phyloP scores from a whole-genome alignment of 495 filamentous ascomycete species.

The Pyronema domesticum region DNA sequence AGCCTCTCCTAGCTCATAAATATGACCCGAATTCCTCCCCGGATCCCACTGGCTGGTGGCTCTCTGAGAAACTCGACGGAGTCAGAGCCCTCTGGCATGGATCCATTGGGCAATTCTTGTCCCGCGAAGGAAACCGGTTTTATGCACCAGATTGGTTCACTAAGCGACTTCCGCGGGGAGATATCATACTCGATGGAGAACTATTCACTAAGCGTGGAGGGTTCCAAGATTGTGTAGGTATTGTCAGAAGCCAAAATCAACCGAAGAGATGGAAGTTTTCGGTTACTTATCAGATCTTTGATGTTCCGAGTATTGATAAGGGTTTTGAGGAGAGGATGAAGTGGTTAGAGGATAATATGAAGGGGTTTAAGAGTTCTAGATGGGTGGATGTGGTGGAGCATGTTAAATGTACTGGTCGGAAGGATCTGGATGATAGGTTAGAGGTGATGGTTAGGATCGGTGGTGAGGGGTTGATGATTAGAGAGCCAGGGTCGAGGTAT shows the following conservation, averaged over 20 bases:
- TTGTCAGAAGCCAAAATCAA: slow-evolving; percentile 21
- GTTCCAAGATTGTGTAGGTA: slow-evolving; percentile 24
- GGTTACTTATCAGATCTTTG: slow-evolving; percentile 23
- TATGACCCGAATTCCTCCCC: slow-evolving; percentile 20
- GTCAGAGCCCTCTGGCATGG: slow-evolving; percentile 26
- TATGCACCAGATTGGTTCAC: slow-evolving; percentile 24
- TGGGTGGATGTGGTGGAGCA: slow-evolving; percentile 21
- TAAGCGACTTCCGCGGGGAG: slow-evolving; percentile 17
- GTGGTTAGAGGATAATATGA: slow-evolving; percentile 12
- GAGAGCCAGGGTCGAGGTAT: slow-evolving; percentile 17
- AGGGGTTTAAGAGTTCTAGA: slow-evolving; percentile 8
- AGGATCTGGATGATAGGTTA: slow-evolving; percentile 17
- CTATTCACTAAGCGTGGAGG: slow-evolving; percentile 22
- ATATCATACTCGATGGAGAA: slow-evolving; percentile 20
- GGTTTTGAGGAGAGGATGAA: slow-evolving; percentile 20
- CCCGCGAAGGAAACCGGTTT: slow-evolving; percentile 23
- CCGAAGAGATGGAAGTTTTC: slow-evolving; percentile 23
- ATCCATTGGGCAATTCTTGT: slow-evolving; percentile 9
- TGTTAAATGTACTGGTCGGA: slow-evolving; percentile 7
- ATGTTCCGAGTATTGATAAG: slow-evolving; percentile 14
- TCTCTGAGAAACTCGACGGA: slow-evolving; percentile 24
- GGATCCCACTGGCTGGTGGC: slow-evolving; percentile 16
- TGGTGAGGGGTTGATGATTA: slow-evolving; percentile 24
- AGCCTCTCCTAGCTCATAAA: slow-evolving; percentile 23
- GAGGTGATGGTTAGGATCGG: slow-evolving; percentile 12